Conservation (phyloP, 805 yeast genomes). For the Zygosaccharomyces siamensis region DNA sequence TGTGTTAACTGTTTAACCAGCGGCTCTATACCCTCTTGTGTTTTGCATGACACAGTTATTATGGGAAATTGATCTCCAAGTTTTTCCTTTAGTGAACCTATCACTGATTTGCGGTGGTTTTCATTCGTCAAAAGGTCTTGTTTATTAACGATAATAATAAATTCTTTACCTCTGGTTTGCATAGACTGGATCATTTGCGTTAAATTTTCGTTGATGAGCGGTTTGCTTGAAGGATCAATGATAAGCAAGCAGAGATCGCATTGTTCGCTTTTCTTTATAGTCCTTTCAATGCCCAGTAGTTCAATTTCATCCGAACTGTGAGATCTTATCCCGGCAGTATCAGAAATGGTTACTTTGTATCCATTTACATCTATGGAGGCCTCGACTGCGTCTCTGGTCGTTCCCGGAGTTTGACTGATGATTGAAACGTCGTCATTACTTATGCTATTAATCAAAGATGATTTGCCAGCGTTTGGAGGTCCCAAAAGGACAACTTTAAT, state of each 20-base stretch:
- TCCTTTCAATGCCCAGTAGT: slow-evolving; percentile 74
- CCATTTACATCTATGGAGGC: slow-evolving; percentile 79
- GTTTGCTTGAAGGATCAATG: slow-evolving; percentile 32
- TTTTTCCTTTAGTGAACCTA: slow-evolving; percentile 22
- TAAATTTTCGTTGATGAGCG: slow-evolving; percentile 36
- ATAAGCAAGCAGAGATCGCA: slow-evolving; percentile 73
- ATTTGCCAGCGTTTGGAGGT: slow-evolving; percentile 95
- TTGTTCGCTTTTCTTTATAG: slow-evolving; percentile 51
- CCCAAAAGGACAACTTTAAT: slow-evolving; percentile 72
- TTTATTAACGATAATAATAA: slow-evolving; percentile 53
- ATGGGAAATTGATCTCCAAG: slow-evolving; percentile 23
- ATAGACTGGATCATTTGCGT: slow-evolving; percentile 18
- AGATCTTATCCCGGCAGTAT: slow-evolving; percentile 85
- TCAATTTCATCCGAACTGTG: slow-evolving; percentile 56
- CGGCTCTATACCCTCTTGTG: slow-evolving; percentile 49
- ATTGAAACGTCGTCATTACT: slow-evolving; percentile 82
- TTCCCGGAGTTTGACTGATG: slow-evolving; percentile 88
- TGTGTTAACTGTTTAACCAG: slow-evolving; percentile 42
- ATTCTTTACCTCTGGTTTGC: slow-evolving; percentile 19
- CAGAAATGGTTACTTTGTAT: slow-evolving; percentile 76
- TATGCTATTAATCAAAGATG: slow-evolving; percentile 72
- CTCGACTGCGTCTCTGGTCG: slow-evolving; percentile 86
- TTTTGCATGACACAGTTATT: slow-evolving; percentile 54
- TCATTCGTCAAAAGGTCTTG: slow-evolving; percentile 42
- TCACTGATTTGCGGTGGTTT: slow-evolving; percentile 17